Evolutionary conservation across 202 grass and related monocot species (phyloP).

Genomic region (Zoysia matrella): DNA sequence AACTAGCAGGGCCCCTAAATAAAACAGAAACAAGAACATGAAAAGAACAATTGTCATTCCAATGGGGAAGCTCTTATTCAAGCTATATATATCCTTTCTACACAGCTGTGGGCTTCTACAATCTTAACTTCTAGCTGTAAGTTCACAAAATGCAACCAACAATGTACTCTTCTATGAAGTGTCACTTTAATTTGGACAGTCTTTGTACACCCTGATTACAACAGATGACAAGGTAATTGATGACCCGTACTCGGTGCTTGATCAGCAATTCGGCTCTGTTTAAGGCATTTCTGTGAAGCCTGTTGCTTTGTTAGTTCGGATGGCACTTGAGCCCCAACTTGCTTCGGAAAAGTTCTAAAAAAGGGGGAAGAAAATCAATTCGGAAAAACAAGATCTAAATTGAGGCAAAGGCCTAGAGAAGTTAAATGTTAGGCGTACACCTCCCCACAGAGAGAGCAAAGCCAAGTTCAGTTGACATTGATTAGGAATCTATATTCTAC

Average conservation of each 20-base stretch:
- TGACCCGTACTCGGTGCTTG: constrained; percentile 21
- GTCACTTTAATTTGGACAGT: constrained; percentile 30
- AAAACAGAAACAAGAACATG: constrained; percentile 4
- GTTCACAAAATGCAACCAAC: constrained; percentile 51
- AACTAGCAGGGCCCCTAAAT: neutral
- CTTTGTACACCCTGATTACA: constrained; percentile 49
- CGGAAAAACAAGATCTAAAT: neutral
- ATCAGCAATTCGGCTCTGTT: constrained; percentile 21
- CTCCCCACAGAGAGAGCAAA: neutral
- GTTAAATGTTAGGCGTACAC: neutral
- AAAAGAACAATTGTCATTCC: constrained; percentile 32
- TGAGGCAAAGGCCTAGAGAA: neutral
- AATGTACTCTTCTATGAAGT: constrained; percentile 47
- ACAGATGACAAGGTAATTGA: constrained; percentile 29
- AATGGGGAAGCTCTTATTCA: constrained; percentile 51
- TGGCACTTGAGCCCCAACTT: constrained; percentile 3
- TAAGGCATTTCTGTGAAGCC: constrained; percentile 12
- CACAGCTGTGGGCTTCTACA: constrained; percentile 53
- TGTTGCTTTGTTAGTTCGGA: constrained; percentile 31
- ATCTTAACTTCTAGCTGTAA: constrained; percentile 42
- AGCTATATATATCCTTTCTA: constrained; percentile 52
- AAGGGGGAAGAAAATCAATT: constrained; percentile 22
- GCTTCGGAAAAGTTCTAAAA: constrained; percentile 42
- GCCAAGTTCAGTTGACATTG: neutral
- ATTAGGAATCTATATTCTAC: constrained; percentile 24